phyloP scores from a whole-genome alignment of 164 flowering plant genomes.

The Tinospora cordifolia region DNA sequence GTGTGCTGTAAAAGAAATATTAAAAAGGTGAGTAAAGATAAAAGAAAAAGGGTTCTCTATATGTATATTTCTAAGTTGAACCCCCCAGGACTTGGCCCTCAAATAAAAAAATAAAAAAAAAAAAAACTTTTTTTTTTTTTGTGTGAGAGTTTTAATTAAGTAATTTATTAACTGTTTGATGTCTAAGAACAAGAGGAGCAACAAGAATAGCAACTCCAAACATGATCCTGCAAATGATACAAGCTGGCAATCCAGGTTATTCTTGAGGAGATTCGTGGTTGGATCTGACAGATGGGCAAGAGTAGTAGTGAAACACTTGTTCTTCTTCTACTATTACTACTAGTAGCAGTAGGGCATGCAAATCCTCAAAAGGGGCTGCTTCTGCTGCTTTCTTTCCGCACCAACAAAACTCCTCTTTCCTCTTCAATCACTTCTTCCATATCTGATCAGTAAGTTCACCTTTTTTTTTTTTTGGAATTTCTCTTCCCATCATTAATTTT shows the following conservation, averaged over 20 bases:
- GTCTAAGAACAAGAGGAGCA: slow-evolving; percentile 7
- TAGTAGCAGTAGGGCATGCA: slow-evolving; percentile 8
- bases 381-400: neutral
- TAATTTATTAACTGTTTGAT: slow-evolving; percentile 6
- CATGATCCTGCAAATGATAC: slow-evolving; percentile 20
- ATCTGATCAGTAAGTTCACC: slow-evolving; percentile 17
- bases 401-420: neutral
- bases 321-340: neutral
- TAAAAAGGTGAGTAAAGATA: neutral
- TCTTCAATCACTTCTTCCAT: neutral
- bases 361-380: slow-evolving; percentile 11
- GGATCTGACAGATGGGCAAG: slow-evolving; percentile 22
- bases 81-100: neutral
- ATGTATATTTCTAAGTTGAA: neutral
- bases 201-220: too few relatives aligned
- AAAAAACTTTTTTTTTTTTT: neutral
- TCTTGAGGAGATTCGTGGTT: slow-evolving; percentile 22
- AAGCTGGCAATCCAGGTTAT: slow-evolving; percentile 18
- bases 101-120: too few relatives aligned
- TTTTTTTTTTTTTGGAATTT: neutral
- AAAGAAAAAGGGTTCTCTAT: too few relatives aligned
- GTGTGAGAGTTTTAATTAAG: slow-evolving; percentile 1
- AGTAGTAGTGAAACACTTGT: neutral
- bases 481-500: neutral
- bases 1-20: too few relatives aligned